Base-by-base conservation (phyloP, 1,284 basidiomycete species). In the Vanrija sp. region DNA sequence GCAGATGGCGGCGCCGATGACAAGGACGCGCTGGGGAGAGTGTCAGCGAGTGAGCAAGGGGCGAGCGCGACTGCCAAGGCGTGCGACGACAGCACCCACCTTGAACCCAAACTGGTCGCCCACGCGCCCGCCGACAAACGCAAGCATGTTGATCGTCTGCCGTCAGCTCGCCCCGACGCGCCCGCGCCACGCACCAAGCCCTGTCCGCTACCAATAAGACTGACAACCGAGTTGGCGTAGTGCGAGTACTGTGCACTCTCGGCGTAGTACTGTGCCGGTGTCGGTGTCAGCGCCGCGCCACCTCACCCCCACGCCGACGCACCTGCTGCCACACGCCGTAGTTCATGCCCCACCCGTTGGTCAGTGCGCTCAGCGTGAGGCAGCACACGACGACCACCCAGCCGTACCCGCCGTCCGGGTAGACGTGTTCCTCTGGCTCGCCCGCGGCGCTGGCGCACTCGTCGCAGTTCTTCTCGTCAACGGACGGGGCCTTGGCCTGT, bases 331-430 rank as follows among this genome's bases (percentile, higher is more conserved):
- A 70, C 3, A 67, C 67, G 45, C 68, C 67, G 23, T 61, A 72
- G 47, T 54, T 64, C 65, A 70, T 66, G 19, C 66, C 66, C 59
- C 64, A 69, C 2, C 68, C 62, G 39, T 45, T 64, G 0, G 66
- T 65, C 16, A 56, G 53, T 25, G 58, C 68, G 1, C 66, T 63
- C 15, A 70, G 38, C 5, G 62, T 63, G 38, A 58, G 58, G 60
- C 71, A 72, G 46, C 65, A 65, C 3, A 50, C 45, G 10, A 72
- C 51, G 0, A 72, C 68, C 9, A 72, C 65, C 71, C 71, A 72
- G 8, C 71, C 71, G 46, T 72, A 71, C 4, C 71, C 71, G 15
- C 77, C 77, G 57, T 78, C 75, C 5, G 72, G 76, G 25, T 69
- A 69, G 9, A 55, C 54, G 43, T 73, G 67, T 9, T 60, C 60